These are phyloP conservation scores for Crithidia fasciculata DNA, from an alignment of 208 protist genomes.

Conservation along the genomic window DNA sequence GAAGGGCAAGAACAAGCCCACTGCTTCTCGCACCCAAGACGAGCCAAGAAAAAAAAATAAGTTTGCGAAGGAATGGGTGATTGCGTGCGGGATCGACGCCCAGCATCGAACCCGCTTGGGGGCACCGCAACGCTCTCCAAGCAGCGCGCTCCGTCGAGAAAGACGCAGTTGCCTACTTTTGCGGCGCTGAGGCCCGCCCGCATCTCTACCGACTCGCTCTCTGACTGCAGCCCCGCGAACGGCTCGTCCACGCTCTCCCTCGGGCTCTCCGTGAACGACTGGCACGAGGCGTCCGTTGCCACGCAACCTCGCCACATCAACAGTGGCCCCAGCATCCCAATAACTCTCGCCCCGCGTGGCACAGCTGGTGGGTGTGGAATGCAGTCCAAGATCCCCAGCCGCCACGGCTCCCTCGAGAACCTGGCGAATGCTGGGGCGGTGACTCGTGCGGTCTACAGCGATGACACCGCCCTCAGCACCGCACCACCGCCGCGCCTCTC, in stretches of 20 bases:
- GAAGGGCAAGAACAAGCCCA: no score
- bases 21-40: no score
- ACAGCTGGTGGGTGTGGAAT: background rate
- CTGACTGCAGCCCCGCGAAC: slow-evolving; percentile 5
- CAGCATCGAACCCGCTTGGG: background rate
- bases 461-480: background rate
- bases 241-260: background rate
- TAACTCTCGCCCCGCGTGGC: no score
- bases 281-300: background rate
- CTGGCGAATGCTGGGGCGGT: background rate
- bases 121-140: background rate
- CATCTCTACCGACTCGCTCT: slow-evolving; percentile 15
- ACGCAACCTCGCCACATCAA: background rate
- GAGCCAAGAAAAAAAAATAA: no score
- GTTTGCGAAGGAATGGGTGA: background rate
- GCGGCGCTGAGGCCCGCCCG: background rate
- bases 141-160: background rate
- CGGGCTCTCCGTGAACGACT: background rate
- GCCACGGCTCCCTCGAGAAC: slow-evolving; percentile 2
- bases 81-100: background rate
- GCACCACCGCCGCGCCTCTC: slow-evolving; percentile 13
- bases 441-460: background rate
- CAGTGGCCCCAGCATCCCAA: background rate
- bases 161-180: background rate
- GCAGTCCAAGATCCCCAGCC: background rate